These are phyloP conservation scores for Podaxis carcinomalis DNA, from an alignment of 768 basidiomycete species.

Conservation along the genomic window DNA sequence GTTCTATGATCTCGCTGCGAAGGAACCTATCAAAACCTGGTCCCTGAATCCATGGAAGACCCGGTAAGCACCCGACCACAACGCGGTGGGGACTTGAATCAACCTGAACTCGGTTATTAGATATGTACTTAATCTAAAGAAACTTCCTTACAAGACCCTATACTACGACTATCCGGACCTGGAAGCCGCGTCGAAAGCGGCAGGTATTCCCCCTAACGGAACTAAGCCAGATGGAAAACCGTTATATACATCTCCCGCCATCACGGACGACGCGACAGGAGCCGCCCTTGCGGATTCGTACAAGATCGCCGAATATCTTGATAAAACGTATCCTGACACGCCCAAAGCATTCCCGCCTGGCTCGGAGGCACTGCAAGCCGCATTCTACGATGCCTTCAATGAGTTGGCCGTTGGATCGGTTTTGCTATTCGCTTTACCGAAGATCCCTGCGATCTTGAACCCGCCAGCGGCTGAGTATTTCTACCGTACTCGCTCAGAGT, in stretches of 20 bases:
- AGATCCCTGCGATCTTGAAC: slow-evolving; percentile 10
- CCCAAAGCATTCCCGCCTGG: slow-evolving; percentile 27
- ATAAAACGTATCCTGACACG: slow-evolving; percentile 39
- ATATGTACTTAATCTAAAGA: slow-evolving; percentile 29
- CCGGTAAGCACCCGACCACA: neutral
- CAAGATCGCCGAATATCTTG: slow-evolving; percentile 44
- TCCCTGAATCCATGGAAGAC: neutral
- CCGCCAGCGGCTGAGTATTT: slow-evolving; percentile 14
- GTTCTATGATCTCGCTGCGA: neutral
- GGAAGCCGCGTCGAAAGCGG: slow-evolving; percentile 22
- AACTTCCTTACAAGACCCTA: slow-evolving; percentile 35
- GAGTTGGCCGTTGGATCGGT: neutral
- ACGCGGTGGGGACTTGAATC: neutral
- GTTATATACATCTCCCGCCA: slow-evolving; percentile 40
- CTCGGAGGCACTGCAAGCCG: slow-evolving; percentile 13
- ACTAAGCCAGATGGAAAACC: slow-evolving; percentile 25
- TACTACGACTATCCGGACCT: slow-evolving; percentile 54
- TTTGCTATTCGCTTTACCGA: slow-evolving; percentile 12
- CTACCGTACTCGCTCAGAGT: slow-evolving; percentile 11
- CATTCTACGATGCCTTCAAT: slow-evolving; percentile 10
- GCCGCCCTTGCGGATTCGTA: slow-evolving; percentile 33
- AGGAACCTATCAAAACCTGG: neutral
- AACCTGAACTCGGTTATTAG: slow-evolving; percentile 12
- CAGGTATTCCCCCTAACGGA: slow-evolving; percentile 28
- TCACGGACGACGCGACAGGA: slow-evolving; percentile 39